Evolutionary conservation across 305 asterid genomes (phyloP), one percentile per base, ranked within the genome.

Genomic region (Fraxinus sp.): DNA sequence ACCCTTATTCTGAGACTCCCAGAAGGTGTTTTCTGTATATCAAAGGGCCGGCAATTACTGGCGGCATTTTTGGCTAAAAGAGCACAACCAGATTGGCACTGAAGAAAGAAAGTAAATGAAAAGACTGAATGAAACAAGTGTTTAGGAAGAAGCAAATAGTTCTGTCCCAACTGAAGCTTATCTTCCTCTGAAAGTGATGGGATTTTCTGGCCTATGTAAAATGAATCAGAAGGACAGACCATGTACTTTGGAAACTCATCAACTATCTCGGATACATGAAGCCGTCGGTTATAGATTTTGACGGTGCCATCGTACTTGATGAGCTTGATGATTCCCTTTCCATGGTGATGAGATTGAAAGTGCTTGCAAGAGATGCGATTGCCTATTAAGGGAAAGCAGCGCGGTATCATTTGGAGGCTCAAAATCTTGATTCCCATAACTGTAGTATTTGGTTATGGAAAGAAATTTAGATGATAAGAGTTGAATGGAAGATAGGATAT

Each of bases 161-260:
- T 83, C 36, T 88, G 84, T 62, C 94, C 94, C 4, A 79, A 87
- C 46, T 36, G 84, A 82, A 91, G 94, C 81, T 86, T 87, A 70
- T 89, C 88, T 78, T 82, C 26, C 72, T 52, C 80, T 32, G 91
- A 83, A 10, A 91, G 89, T 7, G 94, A 84, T 7, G 90, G 88
- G 66, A 88, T 84, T 44, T 83, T 83, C 41, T 87, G 92, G 36
- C 94, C 94, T 76, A 91, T 89, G 89, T 88, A 91, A 83, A 91
- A 89, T 78, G 89, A 76, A 79, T 91, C 92, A 14, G 89, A 88
- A 5, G 89, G 84, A 87, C 94, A 88, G 0, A 91, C 88, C 89
- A 91, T 79, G 89, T 91, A 91, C 66, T 89, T 89, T 0, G 93
- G 93, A 52, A 85, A 86, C 84, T 88, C 91, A 77, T 88, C 86